These are phyloP conservation scores for Wickerhamomyces chambardii DNA, from an alignment of 805 yeast genomes.

Conservation along the genomic window DNA sequence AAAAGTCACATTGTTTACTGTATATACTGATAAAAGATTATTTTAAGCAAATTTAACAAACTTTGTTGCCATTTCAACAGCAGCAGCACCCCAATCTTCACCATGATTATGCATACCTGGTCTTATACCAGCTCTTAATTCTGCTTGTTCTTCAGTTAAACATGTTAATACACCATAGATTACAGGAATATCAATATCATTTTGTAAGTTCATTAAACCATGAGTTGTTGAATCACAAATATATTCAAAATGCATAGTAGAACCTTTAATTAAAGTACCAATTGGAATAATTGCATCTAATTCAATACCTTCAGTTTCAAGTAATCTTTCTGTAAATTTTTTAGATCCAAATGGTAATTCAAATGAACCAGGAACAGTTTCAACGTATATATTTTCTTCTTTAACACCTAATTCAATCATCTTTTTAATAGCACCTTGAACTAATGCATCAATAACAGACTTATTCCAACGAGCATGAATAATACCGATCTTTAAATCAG, in stretches of 20 bases:
- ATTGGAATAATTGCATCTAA: slow-evolving; percentile 88
- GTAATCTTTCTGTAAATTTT: slow-evolving; percentile 32
- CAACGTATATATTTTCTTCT: slow-evolving; percentile 68
- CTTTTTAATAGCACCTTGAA: slow-evolving; percentile 63
- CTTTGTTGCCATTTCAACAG: slow-evolving; percentile 83
- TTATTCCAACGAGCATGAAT: slow-evolving; percentile 96
- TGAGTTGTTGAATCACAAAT: slow-evolving; percentile 86
- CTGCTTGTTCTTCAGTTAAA: slow-evolving; percentile 89
- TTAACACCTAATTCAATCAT: slow-evolving; percentile 59
- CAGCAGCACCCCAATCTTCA: slow-evolving; percentile 98
- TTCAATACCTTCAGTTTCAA: slow-evolving; percentile 30
- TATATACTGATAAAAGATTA: too few species aligned
- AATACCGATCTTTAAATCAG: slow-evolving; percentile 67
- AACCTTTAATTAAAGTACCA: slow-evolving; percentile 92
- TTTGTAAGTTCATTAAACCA: slow-evolving; percentile 77
- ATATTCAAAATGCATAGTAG: slow-evolving; percentile 97
- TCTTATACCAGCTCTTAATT: slow-evolving; percentile 85
- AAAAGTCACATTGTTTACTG: too few species aligned
- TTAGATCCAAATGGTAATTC: slow-evolving; percentile 84
- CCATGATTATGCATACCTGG: slow-evolving; percentile 89
- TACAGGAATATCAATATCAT: slow-evolving; percentile 63
- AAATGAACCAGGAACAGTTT: slow-evolving; percentile 90
- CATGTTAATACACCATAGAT: slow-evolving; percentile 93
- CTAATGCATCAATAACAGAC: slow-evolving; percentile 67
- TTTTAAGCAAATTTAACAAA: slow-evolving; percentile 13